These are phyloP conservation scores for Colletotrichum paranaense DNA, from an alignment of 2,329 filamentous ascomycete species.

Conservation along the genomic window DNA sequence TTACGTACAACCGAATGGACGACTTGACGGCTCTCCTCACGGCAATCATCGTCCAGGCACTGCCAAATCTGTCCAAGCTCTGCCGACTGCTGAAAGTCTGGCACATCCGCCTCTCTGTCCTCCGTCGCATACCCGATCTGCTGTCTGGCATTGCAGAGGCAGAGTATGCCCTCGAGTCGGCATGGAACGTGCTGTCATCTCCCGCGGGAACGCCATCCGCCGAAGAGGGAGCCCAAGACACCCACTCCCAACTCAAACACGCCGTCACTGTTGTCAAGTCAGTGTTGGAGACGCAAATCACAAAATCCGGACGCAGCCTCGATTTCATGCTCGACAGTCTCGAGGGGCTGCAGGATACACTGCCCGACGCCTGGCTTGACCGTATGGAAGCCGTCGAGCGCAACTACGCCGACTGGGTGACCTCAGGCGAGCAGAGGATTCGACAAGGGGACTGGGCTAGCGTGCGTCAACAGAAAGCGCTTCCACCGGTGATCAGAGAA, in stretches of 20 bases:
- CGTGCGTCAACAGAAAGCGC: background rate
- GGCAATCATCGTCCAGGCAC: slow-evolving; percentile 87
- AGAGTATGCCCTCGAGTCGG: slow-evolving; percentile 72
- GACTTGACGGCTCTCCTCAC: slow-evolving; percentile 93
- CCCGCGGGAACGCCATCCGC: slow-evolving; percentile 10
- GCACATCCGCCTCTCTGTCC: slow-evolving; percentile 79
- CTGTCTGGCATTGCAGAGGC: slow-evolving; percentile 74
- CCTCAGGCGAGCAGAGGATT: slow-evolving; percentile 80
- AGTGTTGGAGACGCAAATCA: slow-evolving; percentile 76
- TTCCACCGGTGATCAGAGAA: slow-evolving; percentile 9
- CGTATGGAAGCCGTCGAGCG: slow-evolving; percentile 83
- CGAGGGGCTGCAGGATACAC: slow-evolving; percentile 84
- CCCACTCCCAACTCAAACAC: slow-evolving; percentile 46
- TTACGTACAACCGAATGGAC: slow-evolving; percentile 78
- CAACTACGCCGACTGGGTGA: slow-evolving; percentile 83
- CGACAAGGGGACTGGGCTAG: slow-evolving; percentile 70
- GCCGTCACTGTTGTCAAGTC: slow-evolving; percentile 69
- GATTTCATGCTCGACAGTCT: slow-evolving; percentile 89
- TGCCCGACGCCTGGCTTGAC: slow-evolving; percentile 90
- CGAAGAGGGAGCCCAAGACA: slow-evolving; percentile 3
- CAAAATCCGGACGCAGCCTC: slow-evolving; percentile 75
- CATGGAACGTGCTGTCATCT: slow-evolving; percentile 70
- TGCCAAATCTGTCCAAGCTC: slow-evolving; percentile 83
- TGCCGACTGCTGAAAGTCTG: slow-evolving; percentile 80
- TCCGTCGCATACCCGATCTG: slow-evolving; percentile 78